phyloP scores from a whole-genome alignment of 805 yeast genomes.

The Ogataea parapolymorpha region DNA sequence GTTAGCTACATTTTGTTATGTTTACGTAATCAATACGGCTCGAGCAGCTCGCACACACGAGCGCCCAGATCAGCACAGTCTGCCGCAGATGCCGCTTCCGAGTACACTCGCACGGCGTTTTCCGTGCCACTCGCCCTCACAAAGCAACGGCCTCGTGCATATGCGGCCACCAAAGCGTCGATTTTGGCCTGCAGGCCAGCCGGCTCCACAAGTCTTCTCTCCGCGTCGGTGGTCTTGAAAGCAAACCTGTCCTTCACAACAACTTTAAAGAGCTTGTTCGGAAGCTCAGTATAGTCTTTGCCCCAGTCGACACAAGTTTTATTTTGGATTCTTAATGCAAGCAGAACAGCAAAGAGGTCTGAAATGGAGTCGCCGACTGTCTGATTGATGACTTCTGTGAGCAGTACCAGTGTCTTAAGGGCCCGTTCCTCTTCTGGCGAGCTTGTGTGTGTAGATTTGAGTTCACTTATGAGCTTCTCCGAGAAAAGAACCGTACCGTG shows the following conservation, averaged over 20 bases:
- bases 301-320: slow-evolving; percentile 69
- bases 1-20: no score
- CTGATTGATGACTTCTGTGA: slow-evolving; percentile 81
- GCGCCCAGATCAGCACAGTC: slow-evolving; percentile 47
- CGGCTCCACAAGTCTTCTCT: slow-evolving; percentile 75
- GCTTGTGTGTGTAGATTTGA: slow-evolving; percentile 35
- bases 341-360: slow-evolving; percentile 78
- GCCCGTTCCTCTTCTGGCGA: slow-evolving; percentile 47
- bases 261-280: slow-evolving; percentile 79
- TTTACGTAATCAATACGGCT: slow-evolving; percentile 5
- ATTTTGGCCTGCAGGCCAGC: slow-evolving; percentile 71
- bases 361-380: slow-evolving; percentile 98
- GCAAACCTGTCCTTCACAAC: slow-evolving; percentile 75
- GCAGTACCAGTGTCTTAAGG: slow-evolving; percentile 50
- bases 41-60: slow-evolving; percentile 38
- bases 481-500: slow-evolving; percentile 94
- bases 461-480: slow-evolving; percentile 42
- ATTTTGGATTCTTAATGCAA: slow-evolving; percentile 49
- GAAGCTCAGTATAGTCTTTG: slow-evolving; percentile 72
- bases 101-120: slow-evolving; percentile 93
- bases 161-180: slow-evolving; percentile 58
- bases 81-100: slow-evolving; percentile 66
- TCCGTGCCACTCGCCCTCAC: slow-evolving; percentile 98
- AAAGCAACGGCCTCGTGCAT: slow-evolving; percentile 71
- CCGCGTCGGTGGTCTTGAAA: slow-evolving; percentile 88